Conservation (phyloP, 2,329 filamentous ascomycete species). For the Aspergillus melleus region DNA sequence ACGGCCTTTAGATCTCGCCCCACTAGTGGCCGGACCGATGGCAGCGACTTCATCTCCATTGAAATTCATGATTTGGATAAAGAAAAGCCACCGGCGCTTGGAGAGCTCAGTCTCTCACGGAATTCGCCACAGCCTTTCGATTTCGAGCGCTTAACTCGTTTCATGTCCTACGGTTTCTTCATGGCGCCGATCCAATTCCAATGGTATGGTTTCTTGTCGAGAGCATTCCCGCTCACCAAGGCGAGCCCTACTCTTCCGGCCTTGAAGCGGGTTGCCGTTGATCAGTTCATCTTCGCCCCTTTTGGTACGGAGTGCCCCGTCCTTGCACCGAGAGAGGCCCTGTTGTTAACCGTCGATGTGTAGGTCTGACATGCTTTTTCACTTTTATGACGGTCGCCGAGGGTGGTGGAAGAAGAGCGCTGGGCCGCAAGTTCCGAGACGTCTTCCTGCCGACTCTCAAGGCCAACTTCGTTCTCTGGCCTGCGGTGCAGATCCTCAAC, state of each 20-base stretch:
- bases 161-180: conserved; percentile 95
- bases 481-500: conserved; percentile 92
- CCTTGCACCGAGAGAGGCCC: conserved; percentile 1
- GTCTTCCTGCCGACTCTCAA: conserved; percentile 93
- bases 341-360: conserved; percentile 7
- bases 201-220: conserved; percentile 87
- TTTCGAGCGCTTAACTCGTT: conserved; percentile 88
- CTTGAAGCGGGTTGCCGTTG: conserved; percentile 85
- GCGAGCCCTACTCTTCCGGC: conserved; percentile 71
- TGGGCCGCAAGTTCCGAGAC: conserved; percentile 82
- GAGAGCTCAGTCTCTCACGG: conserved; percentile 66
- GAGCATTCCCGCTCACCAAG: conserved; percentile 81
- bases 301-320: conserved; percentile 57
- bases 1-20: conserved; percentile 69
- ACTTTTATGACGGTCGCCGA: conserved; percentile 95
- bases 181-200: conserved; percentile 95
- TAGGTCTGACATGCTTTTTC: conserved; percentile 82
- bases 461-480: conserved; percentile 95
- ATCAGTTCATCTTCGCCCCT: conserved; percentile 91
- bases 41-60: conserved; percentile 73
- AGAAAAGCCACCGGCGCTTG: conserved; percentile 67
- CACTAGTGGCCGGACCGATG: conserved; percentile 57
- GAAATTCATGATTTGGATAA: conserved; percentile 86
- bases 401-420: conserved; percentile 78
- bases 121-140: conserved; percentile 80